Percentiles rank a stretch among this genome's conserved stretches.
These are phyloP conservation scores for Penicillium psychrosexuale DNA, from an alignment of 2,329 filamentous ascomycete genomes.

Conservation along the genomic window DNA sequence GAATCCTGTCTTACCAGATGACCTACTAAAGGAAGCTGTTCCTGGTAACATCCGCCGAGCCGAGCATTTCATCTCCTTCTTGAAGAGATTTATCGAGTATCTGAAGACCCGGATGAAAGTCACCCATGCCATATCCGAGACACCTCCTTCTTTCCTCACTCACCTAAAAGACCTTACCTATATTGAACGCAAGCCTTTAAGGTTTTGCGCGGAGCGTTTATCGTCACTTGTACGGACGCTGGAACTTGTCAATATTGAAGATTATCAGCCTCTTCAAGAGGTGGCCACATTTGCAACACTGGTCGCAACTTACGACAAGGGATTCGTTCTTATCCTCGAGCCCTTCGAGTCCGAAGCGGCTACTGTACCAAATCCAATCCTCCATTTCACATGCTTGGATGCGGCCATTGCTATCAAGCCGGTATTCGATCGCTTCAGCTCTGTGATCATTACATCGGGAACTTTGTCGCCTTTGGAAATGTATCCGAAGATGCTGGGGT, in stretches of 20 bases:
- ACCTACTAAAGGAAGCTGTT: constrained; percentile 90
- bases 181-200: constrained; percentile 91
- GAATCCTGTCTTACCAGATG: constrained; percentile 89
- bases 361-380: constrained; percentile 91
- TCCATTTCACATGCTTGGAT: constrained; percentile 95
- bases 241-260: constrained; percentile 95
- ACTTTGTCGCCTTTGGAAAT: constrained; percentile 97
- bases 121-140: constrained; percentile 94
- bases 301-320: constrained; percentile 93
- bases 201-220: constrained; percentile 88
- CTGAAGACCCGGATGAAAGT: constrained; percentile 98
- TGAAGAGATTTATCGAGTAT: constrained; percentile 97
- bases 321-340: constrained; percentile 93
- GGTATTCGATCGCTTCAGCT: constrained; percentile 95
- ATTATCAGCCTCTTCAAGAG: constrained; percentile 94
- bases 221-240: constrained; percentile 92
- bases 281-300: constrained; percentile 96
- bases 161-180: constrained; percentile 95
- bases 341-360: constrained; percentile 94
- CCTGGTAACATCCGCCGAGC: constrained; percentile 94
- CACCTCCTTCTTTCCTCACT: constrained; percentile 85
- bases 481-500: constrained; percentile 98
- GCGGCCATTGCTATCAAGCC: constrained; percentile 97
- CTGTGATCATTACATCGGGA: constrained; percentile 96
- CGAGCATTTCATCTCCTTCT: constrained; percentile 91